A percentile compares a stretch with the other conserved stretches of the same genome.
phyloP scores from a whole-genome alignment of 2,329 filamentous ascomycete genomes.

The Colletotrichum tropicale region DNA sequence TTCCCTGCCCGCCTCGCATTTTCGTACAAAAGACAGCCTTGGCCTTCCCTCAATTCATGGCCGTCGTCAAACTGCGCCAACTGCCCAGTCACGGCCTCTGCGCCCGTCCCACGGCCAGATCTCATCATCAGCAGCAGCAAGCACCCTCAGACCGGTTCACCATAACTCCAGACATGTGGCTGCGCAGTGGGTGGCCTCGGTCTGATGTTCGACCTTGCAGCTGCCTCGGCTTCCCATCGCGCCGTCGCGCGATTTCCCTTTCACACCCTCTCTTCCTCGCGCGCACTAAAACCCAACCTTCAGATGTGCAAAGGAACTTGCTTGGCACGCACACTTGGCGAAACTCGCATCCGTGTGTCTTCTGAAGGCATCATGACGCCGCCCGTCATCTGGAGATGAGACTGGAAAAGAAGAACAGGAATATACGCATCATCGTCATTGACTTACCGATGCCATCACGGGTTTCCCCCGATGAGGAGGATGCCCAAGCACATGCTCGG shows the following conservation, averaged over 20 bases:
- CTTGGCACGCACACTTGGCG: not conserved
- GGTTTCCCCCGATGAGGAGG: not conserved
- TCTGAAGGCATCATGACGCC: not conserved
- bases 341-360: not conserved
- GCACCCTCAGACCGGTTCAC: not conserved
- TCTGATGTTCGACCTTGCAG: not conserved
- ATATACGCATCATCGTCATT: not conserved
- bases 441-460: not conserved
- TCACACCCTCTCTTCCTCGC: not conserved
- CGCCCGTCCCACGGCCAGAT: not conserved
- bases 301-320: not conserved
- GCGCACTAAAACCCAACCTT: not conserved
- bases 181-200: not conserved
- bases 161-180: not conserved
- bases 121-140: not conserved
- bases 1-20: not conserved
- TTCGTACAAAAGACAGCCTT: not conserved
- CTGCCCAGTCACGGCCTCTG: not conserved
- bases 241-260: not conserved
- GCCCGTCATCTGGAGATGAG: not conserved
- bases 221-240: not conserved
- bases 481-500: not conserved
- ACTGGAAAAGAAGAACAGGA: not conserved
- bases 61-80: not conserved
- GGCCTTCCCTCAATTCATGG: not conserved